phyloP scores from a whole-genome alignment of 2,329 filamentous ascomycete genomes.

The Hymenoscyphus occultus region DNA sequence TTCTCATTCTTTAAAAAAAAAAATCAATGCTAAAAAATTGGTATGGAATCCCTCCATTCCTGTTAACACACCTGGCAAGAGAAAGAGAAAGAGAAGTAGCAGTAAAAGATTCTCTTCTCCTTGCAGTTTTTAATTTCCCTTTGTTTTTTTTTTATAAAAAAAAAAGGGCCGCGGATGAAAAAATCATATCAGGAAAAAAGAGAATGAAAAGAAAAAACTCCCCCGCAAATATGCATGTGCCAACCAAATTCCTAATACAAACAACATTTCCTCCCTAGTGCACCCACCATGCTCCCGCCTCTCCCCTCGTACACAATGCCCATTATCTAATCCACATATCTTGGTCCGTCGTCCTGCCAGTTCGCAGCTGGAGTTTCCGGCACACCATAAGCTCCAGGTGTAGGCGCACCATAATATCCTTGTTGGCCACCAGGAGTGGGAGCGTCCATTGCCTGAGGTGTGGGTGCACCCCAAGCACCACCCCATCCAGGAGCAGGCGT shows the following conservation, averaged over 20 bases:
- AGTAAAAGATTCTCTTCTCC: too few species aligned
- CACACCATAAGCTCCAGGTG: constrained; percentile 38
- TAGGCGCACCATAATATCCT: constrained; percentile 36
- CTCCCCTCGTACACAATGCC: background rate
- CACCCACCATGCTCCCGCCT: background rate
- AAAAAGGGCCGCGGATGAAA: too few species aligned
- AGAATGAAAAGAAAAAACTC: background rate
- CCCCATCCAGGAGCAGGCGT: constrained; percentile 65
- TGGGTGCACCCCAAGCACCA: constrained; percentile 43
- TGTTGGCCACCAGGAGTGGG: constrained; percentile 46
- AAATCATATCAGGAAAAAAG: background rate
- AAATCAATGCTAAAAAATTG: too few species aligned
- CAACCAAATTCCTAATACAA: background rate
- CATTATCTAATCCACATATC: constrained; percentile 37
- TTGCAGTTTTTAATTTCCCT: too few species aligned
- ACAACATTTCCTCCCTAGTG: background rate
- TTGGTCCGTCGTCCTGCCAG: constrained; percentile 42
- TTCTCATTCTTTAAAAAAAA: too few species aligned
- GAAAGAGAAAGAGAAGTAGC: too few species aligned
- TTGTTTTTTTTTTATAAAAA: too few species aligned
- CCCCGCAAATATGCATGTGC: background rate
- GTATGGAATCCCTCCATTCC: too few species aligned
- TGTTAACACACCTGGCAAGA: too few species aligned
- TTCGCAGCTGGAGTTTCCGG: constrained; percentile 59
- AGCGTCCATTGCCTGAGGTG: constrained; percentile 48